These are phyloP conservation scores for Metschnikowia noctiluminum DNA, from an alignment of 805 yeast genomes.

Conservation along the genomic window DNA sequence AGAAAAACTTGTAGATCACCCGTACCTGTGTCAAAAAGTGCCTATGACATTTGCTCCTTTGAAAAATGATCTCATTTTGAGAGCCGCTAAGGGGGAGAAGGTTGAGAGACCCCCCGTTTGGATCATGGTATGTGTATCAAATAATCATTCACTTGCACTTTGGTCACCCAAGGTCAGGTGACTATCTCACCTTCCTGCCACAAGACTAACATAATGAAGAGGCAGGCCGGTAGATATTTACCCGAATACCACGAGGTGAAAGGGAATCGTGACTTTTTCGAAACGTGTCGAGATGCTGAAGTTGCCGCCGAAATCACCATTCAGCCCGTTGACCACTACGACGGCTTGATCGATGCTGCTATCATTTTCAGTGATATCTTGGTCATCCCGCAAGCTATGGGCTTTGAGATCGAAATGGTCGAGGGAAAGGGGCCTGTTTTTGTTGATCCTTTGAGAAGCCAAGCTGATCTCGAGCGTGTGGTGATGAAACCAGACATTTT, in stretches of 20 bases:
- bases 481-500: conserved; percentile 65
- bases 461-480: conserved; percentile 60
- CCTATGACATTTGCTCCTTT: conserved; percentile 59
- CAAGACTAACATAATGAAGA: conserved; percentile 28
- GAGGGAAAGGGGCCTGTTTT: conserved; percentile 95
- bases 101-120: conserved; percentile 98
- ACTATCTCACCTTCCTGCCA: neutral
- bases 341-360: conserved; percentile 92
- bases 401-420: conserved; percentile 88
- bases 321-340: conserved; percentile 88
- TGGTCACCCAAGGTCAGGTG: neutral
- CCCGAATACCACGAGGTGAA: conserved; percentile 92
- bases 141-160: neutral
- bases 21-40: neutral
- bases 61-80: conserved; percentile 82
- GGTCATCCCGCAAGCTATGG: conserved; percentile 98
- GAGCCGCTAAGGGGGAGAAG: conserved; percentile 87
- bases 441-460: conserved; percentile 78
- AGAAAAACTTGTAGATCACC: conserved; percentile 1
- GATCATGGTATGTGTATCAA: conserved; percentile 65
- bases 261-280: conserved; percentile 83
- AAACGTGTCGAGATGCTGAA: conserved; percentile 93
- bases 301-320: conserved; percentile 91
- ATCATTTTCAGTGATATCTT: conserved; percentile 93
- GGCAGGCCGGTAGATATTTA: conserved; percentile 94